Evolutionary conservation across 257 asterid species (phyloP).

Genomic region (Przewalskia tangutica): DNA sequence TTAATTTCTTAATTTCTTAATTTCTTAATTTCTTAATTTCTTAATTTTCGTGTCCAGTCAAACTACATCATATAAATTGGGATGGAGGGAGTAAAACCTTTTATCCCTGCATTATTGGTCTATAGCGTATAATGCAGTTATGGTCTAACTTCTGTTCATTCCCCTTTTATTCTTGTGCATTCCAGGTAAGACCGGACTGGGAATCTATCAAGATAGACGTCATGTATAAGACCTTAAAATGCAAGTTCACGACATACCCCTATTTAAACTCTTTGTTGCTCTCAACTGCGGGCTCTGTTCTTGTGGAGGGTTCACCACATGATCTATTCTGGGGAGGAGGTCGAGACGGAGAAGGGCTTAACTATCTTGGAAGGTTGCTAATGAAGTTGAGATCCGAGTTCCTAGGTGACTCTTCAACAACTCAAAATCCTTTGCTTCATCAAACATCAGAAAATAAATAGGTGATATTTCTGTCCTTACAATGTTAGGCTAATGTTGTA

Average conservation of each 20-base stretch:
- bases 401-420: constrained; percentile 27
- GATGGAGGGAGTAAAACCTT: not conserved
- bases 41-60: too few species aligned
- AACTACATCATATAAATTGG: too few species aligned
- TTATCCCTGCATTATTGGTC: not conserved
- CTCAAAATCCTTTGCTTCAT: constrained; percentile 8
- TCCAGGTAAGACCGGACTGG: constrained; percentile 84
- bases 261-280: constrained; percentile 57
- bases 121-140: not conserved
- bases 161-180: not conserved
- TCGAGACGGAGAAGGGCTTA: constrained; percentile 95
- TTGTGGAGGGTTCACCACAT: constrained; percentile 92
- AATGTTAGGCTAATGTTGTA: not conserved
- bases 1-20: too few species aligned
- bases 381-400: constrained; percentile 88
- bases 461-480: not conserved
- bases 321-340: constrained; percentile 99
- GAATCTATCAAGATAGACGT: constrained; percentile 57
- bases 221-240: constrained; percentile 70
- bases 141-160: not conserved
- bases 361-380: constrained; percentile 87
- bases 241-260: constrained; percentile 65
- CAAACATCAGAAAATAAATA: constrained; percentile 16
- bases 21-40: too few species aligned
- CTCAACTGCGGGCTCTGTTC: constrained; percentile 76